Percentiles rank a stretch among this genome's conserved stretches.
Conservation (phyloP, 2,329 filamentous ascomycete species). For the Ambrosiella cleistominuta region DNA sequence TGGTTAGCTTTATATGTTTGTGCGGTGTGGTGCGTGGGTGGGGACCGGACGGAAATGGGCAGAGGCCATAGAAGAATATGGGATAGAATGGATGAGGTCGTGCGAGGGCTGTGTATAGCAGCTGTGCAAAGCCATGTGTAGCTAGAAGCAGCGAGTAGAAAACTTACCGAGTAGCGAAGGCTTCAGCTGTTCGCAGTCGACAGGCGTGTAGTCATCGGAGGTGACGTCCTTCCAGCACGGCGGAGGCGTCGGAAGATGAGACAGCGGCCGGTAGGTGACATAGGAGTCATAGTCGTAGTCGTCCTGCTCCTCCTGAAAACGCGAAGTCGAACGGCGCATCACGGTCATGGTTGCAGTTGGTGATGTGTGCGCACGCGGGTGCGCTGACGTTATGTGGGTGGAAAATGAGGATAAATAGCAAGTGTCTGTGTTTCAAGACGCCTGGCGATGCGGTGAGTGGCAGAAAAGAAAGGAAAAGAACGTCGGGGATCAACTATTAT, state of each 20-base stretch:
- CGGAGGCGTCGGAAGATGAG: slow-evolving; percentile 50
- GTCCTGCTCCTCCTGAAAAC: slow-evolving; percentile 11
- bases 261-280: slow-evolving; percentile 49
- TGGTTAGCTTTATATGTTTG: background rate
- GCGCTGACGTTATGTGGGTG: background rate
- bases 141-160: background rate
- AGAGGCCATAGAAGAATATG: too few relatives aligned
- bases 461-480: background rate
- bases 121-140: background rate
- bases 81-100: too few relatives aligned
- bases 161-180: slow-evolving; percentile 23
- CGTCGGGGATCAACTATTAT: background rate
- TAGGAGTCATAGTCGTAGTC: slow-evolving; percentile 28
- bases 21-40: too few relatives aligned
- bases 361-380: background rate
- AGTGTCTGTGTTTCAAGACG: background rate
- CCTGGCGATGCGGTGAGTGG: background rate
- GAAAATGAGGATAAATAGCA: background rate
- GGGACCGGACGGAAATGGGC: too few relatives aligned
- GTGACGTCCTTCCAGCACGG: slow-evolving; percentile 32
- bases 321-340: slow-evolving; percentile 14
- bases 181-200: slow-evolving; percentile 28
- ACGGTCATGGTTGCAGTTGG: background rate
- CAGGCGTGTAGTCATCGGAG: slow-evolving; percentile 17
- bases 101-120: too few relatives aligned